These are phyloP conservation scores for Cordyceps militaris DNA, from an alignment of 2,329 filamentous ascomycete species.

Conservation along the genomic window DNA sequence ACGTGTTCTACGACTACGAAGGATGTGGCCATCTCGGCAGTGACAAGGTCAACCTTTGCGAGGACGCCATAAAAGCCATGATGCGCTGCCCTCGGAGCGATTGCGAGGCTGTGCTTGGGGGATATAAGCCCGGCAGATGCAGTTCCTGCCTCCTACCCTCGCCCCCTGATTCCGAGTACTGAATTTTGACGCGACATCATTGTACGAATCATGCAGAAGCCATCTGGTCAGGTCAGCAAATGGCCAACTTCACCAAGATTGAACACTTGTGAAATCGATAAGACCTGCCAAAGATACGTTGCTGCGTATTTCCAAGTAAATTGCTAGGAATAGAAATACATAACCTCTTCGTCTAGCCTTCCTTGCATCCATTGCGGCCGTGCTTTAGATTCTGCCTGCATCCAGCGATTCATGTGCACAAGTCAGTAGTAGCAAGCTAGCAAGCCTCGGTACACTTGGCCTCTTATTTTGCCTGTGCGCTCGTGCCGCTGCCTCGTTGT, in stretches of 20 bases:
- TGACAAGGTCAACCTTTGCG: not conserved
- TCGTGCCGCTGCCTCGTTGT: not conserved
- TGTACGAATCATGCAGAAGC: not conserved
- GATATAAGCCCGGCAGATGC: not conserved
- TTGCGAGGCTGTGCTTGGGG: not conserved
- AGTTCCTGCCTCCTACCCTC: not conserved
- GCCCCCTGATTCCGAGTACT: not conserved
- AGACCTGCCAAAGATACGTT: no score
- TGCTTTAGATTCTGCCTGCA: not conserved
- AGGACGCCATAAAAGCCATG: not conserved
- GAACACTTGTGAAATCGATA: no score
- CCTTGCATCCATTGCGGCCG: slow-evolving; percentile 9
- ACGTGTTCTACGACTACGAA: not conserved
- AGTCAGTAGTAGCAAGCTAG: slow-evolving; percentile 7
- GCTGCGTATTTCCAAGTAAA: not conserved
- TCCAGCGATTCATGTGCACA: slow-evolving; percentile 1
- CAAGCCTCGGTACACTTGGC: not conserved
- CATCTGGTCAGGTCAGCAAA: not conserved
- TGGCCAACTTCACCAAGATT: no score
- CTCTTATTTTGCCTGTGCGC: not conserved
- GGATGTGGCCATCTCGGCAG: not conserved
- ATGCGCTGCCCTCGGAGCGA: not conserved
- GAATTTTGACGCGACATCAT: not conserved
- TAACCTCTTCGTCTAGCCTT: not conserved
- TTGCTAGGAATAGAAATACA: not conserved